Evolutionary conservation across 768 basidiomycete species (phyloP).

Genomic region (Coprinopsis strossmayeri): DNA sequence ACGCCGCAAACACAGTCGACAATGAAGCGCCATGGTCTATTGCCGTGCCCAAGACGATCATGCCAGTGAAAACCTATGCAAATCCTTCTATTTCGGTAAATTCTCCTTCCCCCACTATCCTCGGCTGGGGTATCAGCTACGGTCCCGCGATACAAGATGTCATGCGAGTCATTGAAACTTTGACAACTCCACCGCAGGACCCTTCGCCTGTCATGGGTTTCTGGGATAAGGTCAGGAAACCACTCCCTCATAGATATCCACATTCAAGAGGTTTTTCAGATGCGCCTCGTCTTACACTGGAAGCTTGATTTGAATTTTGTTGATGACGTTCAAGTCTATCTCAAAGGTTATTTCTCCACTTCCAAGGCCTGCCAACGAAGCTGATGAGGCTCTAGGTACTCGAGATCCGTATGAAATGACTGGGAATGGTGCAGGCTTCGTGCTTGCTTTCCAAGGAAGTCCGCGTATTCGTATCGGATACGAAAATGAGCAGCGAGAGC

Average conservation of each 20-base stretch:
- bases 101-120: slow-evolving; percentile 58
- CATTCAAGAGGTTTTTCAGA: slow-evolving; percentile 25
- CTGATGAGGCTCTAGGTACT: slow-evolving; percentile 44
- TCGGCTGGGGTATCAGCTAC: slow-evolving; percentile 89
- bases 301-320: slow-evolving; percentile 58
- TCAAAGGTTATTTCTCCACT: slow-evolving; percentile 63
- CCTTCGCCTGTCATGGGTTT: slow-evolving; percentile 81
- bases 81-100: slow-evolving; percentile 62
- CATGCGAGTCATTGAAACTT: slow-evolving; percentile 72
- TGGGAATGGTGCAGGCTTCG: slow-evolving; percentile 80
- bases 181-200: slow-evolving; percentile 75
- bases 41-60: slow-evolving; percentile 81
- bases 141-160: slow-evolving; percentile 83
- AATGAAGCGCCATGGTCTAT: slow-evolving; percentile 51
- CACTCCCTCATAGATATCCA: neutral
- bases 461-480: slow-evolving; percentile 66
- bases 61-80: slow-evolving; percentile 93
- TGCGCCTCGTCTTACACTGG: slow-evolving; percentile 84
- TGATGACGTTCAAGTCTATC: slow-evolving; percentile 67
- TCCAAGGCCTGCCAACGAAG: neutral
- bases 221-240: slow-evolving; percentile 73
- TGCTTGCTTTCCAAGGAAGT: slow-evolving; percentile 75
- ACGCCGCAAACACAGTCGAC: slow-evolving; percentile 43
- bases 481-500: slow-evolving; percentile 64
- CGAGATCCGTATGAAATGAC: slow-evolving; percentile 71